A percentile compares a stretch with the other conserved stretches of the same genome.
phyloP scores from a whole-genome alignment of 495 filamentous ascomycete species.

The Hypoxylon subgilvum region DNA sequence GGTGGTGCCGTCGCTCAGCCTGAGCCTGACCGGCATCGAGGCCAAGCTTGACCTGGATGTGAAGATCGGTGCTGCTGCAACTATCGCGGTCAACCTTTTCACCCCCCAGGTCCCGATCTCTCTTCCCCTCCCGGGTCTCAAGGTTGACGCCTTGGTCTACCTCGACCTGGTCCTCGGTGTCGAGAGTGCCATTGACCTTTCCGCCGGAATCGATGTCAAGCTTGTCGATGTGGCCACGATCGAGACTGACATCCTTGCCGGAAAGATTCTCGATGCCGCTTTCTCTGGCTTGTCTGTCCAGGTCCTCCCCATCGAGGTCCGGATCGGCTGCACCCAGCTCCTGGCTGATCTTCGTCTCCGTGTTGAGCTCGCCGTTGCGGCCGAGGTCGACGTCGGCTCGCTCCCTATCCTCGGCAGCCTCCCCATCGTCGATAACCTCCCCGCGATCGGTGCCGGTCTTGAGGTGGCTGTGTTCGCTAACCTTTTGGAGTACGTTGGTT shows the following conservation, averaged over 20 bases:
- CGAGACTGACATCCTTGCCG: constrained; percentile 47
- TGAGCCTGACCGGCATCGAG: constrained; percentile 44
- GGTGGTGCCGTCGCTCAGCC: constrained; percentile 41
- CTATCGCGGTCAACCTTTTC: constrained; percentile 47
- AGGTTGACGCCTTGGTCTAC: constrained; percentile 46
- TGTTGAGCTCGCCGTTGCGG: constrained; percentile 39
- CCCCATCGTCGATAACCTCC: constrained; percentile 38
- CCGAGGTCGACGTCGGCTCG: constrained; percentile 35
- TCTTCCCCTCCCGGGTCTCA: constrained; percentile 43
- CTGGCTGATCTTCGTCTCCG: constrained; percentile 43
- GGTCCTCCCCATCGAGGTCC: constrained; percentile 42
- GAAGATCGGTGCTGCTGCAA: constrained; percentile 41
- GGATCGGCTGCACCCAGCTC: constrained; percentile 42
- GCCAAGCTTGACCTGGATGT: constrained; percentile 46
- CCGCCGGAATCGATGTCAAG: constrained; percentile 49
- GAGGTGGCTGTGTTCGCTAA: constrained; percentile 51
- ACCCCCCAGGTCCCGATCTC: constrained; percentile 37
- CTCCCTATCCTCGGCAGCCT: too few relatives aligned
- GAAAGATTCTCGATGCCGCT: constrained; percentile 46
- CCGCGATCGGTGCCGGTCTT: constrained; percentile 47
- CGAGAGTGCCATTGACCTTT: constrained; percentile 47
- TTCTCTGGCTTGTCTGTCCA: constrained; percentile 40
- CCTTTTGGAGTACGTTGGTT: constrained; percentile 50
- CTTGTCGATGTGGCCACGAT: constrained; percentile 47
- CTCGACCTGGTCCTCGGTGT: constrained; percentile 51